Evolutionary conservation across 2,329 filamentous ascomycete genomes (phyloP), one percentile per base, ranked within the genome.

Genomic region (Claviceps pazoutovae): DNA sequence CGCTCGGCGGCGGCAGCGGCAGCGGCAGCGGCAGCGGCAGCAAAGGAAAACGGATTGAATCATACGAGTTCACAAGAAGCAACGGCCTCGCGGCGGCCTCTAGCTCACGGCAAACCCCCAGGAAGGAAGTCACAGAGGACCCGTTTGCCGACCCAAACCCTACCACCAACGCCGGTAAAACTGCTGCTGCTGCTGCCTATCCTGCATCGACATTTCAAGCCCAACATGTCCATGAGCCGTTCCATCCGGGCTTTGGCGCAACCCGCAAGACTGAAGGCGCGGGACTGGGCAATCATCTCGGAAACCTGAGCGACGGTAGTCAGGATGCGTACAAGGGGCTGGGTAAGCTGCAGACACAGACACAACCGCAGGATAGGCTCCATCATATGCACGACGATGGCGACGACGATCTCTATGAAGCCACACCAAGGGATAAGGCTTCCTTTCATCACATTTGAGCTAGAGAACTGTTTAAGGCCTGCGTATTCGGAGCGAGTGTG

Each of bases 341-440:
- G 36, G 47, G 55, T 14, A 48, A 56, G 41, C 51, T 51, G 19
- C 54, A 58, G 50, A 56, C 57, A 34, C 30, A 34, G 30, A 34
- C 30, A 2, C 9, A 34, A 34, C 58, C 55, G 3, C 51, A 56
- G 41, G 51, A 41, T 23, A 52, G 54, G 48, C 45, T 51, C 11
- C 56, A 58, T 34, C 3, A 34, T 34, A 9, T 34, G 30, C 30
- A 11, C 9, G 30, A 34, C 8, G 30, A 34, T 34, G 62, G 66
- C 39, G 63, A 66, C 38, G 68, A 70, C 37, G 68, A 71, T 48
- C 58, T 72, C 42, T 73, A 74, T 51, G 66, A 68, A 44, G 61
- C 67, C n/a, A 60, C 62, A 16, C 60, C 64, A 19, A 70, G 66
- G 57, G 63, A 59, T 51, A 70, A 71, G 54, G 63, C 68, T 45